Percentiles rank a stretch among this genome's conserved stretches.
phyloP scores from a whole-genome alignment of 2,329 filamentous ascomycete species.

The Curvularia verruculosa region DNA sequence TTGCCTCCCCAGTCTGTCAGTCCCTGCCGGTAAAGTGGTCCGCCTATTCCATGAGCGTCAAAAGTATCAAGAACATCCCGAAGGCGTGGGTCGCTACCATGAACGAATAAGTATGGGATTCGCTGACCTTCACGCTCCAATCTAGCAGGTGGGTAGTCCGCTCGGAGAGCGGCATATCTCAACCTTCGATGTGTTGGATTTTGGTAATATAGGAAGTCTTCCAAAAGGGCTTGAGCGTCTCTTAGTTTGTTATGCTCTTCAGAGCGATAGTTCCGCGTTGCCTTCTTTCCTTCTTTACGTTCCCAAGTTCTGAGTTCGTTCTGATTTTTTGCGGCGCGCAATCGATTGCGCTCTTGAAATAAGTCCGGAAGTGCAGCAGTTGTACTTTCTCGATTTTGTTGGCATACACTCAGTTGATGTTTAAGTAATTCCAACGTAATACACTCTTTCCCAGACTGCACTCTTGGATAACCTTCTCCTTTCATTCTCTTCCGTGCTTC shows the following conservation, averaged over 20 bases:
- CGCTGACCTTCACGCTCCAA: not conserved
- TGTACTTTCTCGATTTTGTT: not conserved
- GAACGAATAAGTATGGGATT: too few species aligned
- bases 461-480: not conserved
- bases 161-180: not conserved
- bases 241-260: not conserved
- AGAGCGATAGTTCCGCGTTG: not conserved
- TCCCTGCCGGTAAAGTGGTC: not conserved
- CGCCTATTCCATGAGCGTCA: not conserved
- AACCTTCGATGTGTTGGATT: not conserved
- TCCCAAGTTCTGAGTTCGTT: not conserved
- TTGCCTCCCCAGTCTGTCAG: not conserved
- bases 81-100: not conserved
- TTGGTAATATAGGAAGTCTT: slow-evolving; percentile 4
- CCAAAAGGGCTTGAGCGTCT: not conserved
- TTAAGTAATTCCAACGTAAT: not conserved
- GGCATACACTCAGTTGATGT: too few species aligned
- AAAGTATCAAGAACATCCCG: not conserved
- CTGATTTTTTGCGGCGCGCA: not conserved
- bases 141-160: not conserved
- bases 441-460: too few species aligned
- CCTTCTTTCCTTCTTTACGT: not conserved
- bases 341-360: not conserved
- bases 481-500: not conserved
- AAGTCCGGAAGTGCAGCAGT: not conserved